phyloP scores from a whole-genome alignment of 768 basidiomycete species.

The Podaxis rugospora region DNA sequence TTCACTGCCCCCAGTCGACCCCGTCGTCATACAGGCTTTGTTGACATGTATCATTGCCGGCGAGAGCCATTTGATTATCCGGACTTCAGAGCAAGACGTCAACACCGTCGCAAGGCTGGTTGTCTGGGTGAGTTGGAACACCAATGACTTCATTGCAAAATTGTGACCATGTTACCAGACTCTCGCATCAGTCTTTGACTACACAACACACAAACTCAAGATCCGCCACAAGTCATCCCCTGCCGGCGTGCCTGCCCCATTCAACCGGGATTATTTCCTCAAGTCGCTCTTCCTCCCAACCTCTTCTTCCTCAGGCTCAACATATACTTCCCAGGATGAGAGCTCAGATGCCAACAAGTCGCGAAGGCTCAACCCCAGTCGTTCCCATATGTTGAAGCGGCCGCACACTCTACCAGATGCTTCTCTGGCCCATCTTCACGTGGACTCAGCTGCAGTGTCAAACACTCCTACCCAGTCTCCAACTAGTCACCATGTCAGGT shows the following conservation, averaged over 20 bases:
- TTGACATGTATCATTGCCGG: conserved; percentile 62
- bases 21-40: conserved; percentile 60
- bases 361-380: conserved; percentile 8
- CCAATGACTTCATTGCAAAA: not conserved
- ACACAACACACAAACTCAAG: conserved; percentile 53
- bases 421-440: not conserved
- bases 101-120: conserved; percentile 52
- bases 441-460: not conserved
- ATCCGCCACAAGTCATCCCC: conserved; percentile 26
- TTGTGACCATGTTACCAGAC: conserved; percentile 35
- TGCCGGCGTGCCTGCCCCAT: conserved; percentile 1
- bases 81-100: conserved; percentile 64
- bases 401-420: conserved; percentile 5
- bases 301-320: conserved; percentile 12
- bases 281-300: conserved; percentile 26
- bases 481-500: not conserved
- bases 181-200: conserved; percentile 55
- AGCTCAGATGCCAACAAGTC: conserved; percentile 14
- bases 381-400: conserved; percentile 7
- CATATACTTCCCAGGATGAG: conserved; percentile 20
- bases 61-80: conserved; percentile 59
- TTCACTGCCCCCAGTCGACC: conserved; percentile 50
- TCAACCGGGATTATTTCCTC: conserved; percentile 17
- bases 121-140: conserved; percentile 43
- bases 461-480: not conserved